Conservation (phyloP, 495 filamentous ascomycete species). For the Penicillium parvum region DNA sequence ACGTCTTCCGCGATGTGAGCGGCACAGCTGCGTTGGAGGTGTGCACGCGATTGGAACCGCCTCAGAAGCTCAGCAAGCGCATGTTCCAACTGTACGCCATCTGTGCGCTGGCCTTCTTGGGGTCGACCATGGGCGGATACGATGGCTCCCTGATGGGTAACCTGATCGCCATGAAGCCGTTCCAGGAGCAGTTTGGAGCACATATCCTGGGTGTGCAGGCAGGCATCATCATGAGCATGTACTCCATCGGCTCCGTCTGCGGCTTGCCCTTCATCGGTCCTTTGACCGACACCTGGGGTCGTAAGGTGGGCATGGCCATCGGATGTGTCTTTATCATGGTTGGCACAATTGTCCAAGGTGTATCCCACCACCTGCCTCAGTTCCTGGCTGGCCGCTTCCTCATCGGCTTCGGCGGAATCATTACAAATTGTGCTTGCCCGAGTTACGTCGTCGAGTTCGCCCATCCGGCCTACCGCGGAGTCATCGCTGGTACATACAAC, state of each 20-base stretch:
- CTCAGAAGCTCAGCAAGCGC: slow-evolving; percentile 1
- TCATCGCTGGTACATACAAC: slow-evolving; percentile 60
- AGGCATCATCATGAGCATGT: slow-evolving; percentile 52
- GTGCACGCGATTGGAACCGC: neutral
- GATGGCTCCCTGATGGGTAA: slow-evolving; percentile 44
- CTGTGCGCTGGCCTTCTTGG: neutral
- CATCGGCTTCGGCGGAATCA: slow-evolving; percentile 67
- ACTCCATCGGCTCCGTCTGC: slow-evolving; percentile 55
- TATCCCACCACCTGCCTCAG: slow-evolving; percentile 32
- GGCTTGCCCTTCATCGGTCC: slow-evolving; percentile 57
- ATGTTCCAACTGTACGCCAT: slow-evolving; percentile 1
- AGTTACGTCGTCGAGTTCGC: slow-evolving; percentile 68
- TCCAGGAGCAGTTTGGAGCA: slow-evolving; percentile 32
- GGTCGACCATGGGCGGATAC: slow-evolving; percentile 27
- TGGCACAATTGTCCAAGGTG: slow-evolving; percentile 48
- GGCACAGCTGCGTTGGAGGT: neutral
- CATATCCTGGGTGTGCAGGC: slow-evolving; percentile 28
- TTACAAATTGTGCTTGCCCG: slow-evolving; percentile 61
- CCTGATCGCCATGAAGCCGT: slow-evolving; percentile 28
- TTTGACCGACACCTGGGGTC: slow-evolving; percentile 52
- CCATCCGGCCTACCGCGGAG: slow-evolving; percentile 64
- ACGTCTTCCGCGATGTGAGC: neutral
- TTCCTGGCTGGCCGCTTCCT: slow-evolving; percentile 75
- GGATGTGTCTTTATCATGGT: slow-evolving; percentile 53
- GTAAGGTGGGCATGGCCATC: slow-evolving; percentile 56